Conservation (phyloP, 2,329 filamentous ascomycete species). For the Ceratocystis diversiconidia region DNA sequence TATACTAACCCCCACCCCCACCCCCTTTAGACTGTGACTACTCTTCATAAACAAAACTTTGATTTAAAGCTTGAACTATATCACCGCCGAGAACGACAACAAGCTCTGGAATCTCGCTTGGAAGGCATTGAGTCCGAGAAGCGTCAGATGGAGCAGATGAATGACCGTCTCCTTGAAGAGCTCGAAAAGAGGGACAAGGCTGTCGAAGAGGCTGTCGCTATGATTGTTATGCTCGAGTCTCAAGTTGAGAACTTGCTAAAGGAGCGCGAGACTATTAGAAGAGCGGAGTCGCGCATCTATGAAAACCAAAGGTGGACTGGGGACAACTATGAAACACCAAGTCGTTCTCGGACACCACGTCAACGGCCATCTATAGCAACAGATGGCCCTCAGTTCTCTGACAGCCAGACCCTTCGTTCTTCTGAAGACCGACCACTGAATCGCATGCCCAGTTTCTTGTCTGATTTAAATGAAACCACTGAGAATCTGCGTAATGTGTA, state of each 20-base stretch:
- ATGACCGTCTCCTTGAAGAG: conserved; percentile 43
- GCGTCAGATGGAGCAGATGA: conserved; percentile 41
- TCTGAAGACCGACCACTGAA: conserved; percentile 26
- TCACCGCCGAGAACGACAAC: conserved; percentile 52
- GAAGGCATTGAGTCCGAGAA: conserved; percentile 41
- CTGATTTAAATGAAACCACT: conserved; percentile 43
- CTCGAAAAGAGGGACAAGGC: conserved; percentile 56
- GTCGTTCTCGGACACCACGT: neutral
- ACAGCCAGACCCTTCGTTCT: neutral
- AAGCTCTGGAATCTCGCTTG: conserved; percentile 42
- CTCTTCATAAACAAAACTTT: conserved; percentile 61
- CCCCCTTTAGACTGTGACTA: conserved; percentile 46
- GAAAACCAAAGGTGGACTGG: conserved; percentile 13
- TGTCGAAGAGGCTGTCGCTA: conserved; percentile 53
- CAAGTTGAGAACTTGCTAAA: conserved; percentile 39
- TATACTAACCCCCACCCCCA: conserved; percentile 13
- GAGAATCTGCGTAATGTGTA: conserved; percentile 49
- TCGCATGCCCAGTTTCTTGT: conserved; percentile 51
- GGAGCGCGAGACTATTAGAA: conserved; percentile 40
- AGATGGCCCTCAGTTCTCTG: conserved; percentile 19
- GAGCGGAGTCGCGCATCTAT: conserved; percentile 29
- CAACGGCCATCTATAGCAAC: conserved; percentile 4
- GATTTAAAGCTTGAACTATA: conserved; percentile 61
- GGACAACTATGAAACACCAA: conserved; percentile 16
- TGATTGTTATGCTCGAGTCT: conserved; percentile 53